Evolutionary conservation across 1,284 basidiomycete species (phyloP).

Genomic region (Anthracocystis walkeri): DNA sequence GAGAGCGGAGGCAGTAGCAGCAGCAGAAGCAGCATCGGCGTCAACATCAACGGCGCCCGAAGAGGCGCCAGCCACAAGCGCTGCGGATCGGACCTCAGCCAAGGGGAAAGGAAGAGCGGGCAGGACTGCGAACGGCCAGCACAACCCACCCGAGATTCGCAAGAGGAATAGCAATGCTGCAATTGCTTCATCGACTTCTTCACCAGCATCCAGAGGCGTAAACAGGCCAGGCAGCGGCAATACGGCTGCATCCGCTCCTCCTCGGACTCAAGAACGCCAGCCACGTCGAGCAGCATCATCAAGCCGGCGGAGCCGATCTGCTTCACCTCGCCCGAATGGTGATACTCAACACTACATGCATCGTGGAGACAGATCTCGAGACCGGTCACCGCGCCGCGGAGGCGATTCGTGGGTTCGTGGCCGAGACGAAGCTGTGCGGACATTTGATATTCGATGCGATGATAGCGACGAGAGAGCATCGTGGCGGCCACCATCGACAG

Average conservation of each 20-base stretch:
- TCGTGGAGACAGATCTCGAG: neutral
- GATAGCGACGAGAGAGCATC: neutral
- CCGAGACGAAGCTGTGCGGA: neutral
- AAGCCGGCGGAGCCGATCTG: conserved; percentile 1
- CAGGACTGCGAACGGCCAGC: conserved; percentile 4
- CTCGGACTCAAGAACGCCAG: neutral
- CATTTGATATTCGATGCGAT: neutral
- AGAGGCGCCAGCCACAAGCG: neutral
- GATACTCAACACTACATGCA: neutral
- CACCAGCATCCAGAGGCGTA: neutral
- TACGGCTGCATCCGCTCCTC: neutral
- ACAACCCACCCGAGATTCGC: conserved; percentile 31
- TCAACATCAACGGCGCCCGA: neutral
- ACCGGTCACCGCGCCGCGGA: conserved; percentile 8
- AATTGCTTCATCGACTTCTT: neutral
- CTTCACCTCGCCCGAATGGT: conserved; percentile 14
- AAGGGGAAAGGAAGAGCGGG: conserved; percentile 12
- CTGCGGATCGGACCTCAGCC: neutral
- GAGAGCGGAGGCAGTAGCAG: neutral
- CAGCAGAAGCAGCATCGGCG: neutral
- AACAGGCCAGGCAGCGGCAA: conserved; percentile 20
- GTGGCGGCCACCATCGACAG: neutral
- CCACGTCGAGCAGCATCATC: conserved; percentile 2
- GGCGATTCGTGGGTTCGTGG: conserved; percentile 23
- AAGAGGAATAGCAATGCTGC: conserved; percentile 2